These are phyloP conservation scores for Hyphopichia pseudoburtonii DNA, from an alignment of 1,139 yeast genomes.

Conservation along the genomic window DNA sequence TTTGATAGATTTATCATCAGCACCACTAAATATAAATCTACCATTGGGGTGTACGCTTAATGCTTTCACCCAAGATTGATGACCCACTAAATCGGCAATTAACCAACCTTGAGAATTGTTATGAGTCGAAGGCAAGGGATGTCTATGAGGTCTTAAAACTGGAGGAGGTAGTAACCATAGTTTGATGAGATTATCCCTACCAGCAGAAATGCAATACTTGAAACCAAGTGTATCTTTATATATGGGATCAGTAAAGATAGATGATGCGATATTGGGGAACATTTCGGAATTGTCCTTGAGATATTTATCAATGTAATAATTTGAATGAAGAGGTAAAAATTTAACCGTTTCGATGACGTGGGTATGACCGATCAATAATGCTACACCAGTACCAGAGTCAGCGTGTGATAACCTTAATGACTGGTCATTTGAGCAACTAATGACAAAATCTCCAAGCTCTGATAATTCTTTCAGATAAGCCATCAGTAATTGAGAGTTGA, in stretches of 20 bases:
- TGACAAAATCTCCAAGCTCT: slow-evolving; percentile 51
- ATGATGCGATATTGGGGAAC: slow-evolving; percentile 37
- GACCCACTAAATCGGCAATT: slow-evolving; percentile 62
- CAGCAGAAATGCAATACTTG: slow-evolving; percentile 74
- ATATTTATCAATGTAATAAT: slow-evolving; percentile 50
- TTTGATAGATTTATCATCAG: slow-evolving; percentile 77
- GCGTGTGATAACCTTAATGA: slow-evolving; percentile 66
- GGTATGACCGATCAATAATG: slow-evolving; percentile 71
- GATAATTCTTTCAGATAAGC: slow-evolving; percentile 10
- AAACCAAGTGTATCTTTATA: slow-evolving; percentile 47
- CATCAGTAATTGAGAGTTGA: slow-evolving; percentile 15
- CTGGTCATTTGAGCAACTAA: slow-evolving; percentile 84
- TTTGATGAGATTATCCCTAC: slow-evolving; percentile 74
- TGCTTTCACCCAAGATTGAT: slow-evolving; percentile 84
- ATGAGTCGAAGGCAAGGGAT: slow-evolving; percentile 53
- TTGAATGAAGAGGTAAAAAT: slow-evolving; percentile 60
- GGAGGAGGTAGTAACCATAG: slow-evolving; percentile 79
- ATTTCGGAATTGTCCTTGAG: slow-evolving; percentile 32
- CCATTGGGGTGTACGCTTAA: slow-evolving; percentile 77
- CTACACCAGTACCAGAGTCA: slow-evolving; percentile 66
- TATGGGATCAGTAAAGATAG: slow-evolving; percentile 25
- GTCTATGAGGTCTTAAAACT: slow-evolving; percentile 48
- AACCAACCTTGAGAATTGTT: slow-evolving; percentile 62
- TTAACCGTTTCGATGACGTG: slow-evolving; percentile 80
- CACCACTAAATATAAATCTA: slow-evolving; percentile 63